A percentile compares a stretch with the other conserved stretches of the same genome.
Evolutionary conservation across 805 yeast species (phyloP).

Genomic region (Metschnikowia santaceciliae): DNA sequence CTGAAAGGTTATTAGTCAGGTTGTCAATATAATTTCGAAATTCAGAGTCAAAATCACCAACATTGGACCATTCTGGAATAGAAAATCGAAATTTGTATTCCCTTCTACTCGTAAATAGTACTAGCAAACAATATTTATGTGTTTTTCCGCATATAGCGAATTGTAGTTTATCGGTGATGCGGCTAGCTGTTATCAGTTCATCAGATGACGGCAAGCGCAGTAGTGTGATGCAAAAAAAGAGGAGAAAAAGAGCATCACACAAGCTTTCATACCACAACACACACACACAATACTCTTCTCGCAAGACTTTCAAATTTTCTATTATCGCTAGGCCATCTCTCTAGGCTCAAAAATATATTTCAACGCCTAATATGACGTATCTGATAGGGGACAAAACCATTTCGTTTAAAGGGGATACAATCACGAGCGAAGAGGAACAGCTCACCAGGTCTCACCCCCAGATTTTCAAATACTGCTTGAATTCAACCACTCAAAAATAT

Average conservation of each 20-base stretch:
- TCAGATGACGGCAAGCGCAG: conserved; percentile 3
- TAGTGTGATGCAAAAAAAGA: conserved; percentile 11
- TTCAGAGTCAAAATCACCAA: neutral
- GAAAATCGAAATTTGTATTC: neutral
- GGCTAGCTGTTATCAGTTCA: neutral
- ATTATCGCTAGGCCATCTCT: neutral
- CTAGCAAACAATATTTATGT: neutral
- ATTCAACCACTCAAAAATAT: conserved; percentile 25
- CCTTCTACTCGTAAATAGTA: too few relatives aligned
- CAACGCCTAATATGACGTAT: conserved; percentile 28
- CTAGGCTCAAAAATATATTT: neutral
- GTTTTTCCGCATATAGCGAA: neutral
- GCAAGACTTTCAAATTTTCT: neutral
- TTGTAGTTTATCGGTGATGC: neutral
- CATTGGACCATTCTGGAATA: neutral
- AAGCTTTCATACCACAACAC: neutral
- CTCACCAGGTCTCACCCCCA: conserved; percentile 27
- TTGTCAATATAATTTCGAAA: neutral
- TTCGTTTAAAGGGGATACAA: conserved; percentile 18
- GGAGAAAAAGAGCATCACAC: conserved; percentile 8
- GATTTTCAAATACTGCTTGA: conserved; percentile 32
- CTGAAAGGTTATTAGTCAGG: neutral
- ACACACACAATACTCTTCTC: neutral
- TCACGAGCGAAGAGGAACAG: conserved; percentile 22
- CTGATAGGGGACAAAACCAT: conserved; percentile 35